A percentile compares a stretch with the other conserved stretches of the same genome.
Evolutionary conservation across 2,329 filamentous ascomycete species (phyloP).

Genomic region (Basipetospora chlamydospora): DNA sequence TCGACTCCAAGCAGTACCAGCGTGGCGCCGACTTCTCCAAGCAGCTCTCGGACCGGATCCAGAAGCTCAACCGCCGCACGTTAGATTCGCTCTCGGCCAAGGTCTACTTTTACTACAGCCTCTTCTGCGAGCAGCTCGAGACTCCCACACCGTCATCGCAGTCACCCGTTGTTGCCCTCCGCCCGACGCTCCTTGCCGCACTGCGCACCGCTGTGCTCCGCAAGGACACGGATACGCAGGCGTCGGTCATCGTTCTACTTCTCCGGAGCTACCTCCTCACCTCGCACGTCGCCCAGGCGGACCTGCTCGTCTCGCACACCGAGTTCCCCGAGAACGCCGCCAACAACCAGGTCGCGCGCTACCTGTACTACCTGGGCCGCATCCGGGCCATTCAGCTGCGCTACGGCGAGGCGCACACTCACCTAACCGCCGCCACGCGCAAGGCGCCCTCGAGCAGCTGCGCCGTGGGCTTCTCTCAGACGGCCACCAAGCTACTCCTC

Average conservation of each 20-base stretch:
- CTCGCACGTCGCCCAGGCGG: constrained; percentile 92
- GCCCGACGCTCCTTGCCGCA: constrained; percentile 72
- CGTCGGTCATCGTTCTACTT: constrained; percentile 84
- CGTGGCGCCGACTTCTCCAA: constrained; percentile 74
- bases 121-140: constrained; percentile 84
- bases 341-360: constrained; percentile 96
- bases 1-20: constrained; percentile 70
- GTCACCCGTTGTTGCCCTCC: constrained; percentile 74
- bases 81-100: constrained; percentile 87
- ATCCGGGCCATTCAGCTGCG: constrained; percentile 92
- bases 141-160: constrained; percentile 80
- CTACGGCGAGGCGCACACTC: constrained; percentile 93
- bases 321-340: constrained; percentile 87
- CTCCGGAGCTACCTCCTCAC: constrained; percentile 93
- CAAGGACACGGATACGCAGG: constrained; percentile 95
- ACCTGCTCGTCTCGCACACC: constrained; percentile 88
- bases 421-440: constrained; percentile 81
- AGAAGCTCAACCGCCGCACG: constrained; percentile 80
- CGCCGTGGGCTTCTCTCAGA: constrained; percentile 88
- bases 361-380: constrained; percentile 91
- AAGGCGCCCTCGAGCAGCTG: constrained; percentile 85
- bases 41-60: constrained; percentile 69
- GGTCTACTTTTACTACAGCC: constrained; percentile 94
- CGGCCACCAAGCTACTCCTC: constrained; percentile 87
- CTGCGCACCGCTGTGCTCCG: constrained; percentile 89